Percentiles rank a stretch among this genome's conserved stretches.
These are phyloP conservation scores for Lignosus rhinocerotis DNA, from an alignment of 1,284 basidiomycete genomes.

Conservation along the genomic window DNA sequence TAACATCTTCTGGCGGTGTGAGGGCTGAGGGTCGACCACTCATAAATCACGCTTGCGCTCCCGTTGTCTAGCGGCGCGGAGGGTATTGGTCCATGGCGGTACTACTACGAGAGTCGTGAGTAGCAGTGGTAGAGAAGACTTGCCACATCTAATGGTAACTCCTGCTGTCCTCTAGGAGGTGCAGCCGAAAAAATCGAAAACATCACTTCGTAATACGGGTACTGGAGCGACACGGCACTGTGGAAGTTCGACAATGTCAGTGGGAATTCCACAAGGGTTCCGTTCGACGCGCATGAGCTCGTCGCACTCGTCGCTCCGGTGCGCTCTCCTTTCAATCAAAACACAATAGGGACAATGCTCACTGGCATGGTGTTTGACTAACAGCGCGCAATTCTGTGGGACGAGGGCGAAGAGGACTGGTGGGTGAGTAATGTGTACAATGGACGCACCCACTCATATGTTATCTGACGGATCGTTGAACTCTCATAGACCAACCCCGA, in stretches of 20 bases:
- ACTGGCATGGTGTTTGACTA: not conserved
- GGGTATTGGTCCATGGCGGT: conserved; percentile 19
- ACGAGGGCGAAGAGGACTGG: conserved; percentile 18
- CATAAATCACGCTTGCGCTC: conserved; percentile 12
- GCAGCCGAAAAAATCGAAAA: conserved; percentile 18
- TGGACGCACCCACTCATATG: not conserved
- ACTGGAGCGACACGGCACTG: conserved; percentile 14
- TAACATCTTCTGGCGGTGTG: not conserved
- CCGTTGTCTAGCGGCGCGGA: conserved; percentile 16
- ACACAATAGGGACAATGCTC: not conserved
- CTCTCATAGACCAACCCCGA: conserved; percentile 15
- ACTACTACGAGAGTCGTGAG: conserved; percentile 18
- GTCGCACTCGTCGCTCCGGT: conserved; percentile 20
- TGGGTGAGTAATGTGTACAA: conserved; percentile 8
- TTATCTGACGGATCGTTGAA: not conserved
- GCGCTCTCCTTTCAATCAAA: not conserved
- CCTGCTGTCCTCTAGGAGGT: conserved; percentile 2
- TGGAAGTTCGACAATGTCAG: conserved; percentile 18
- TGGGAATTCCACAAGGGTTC: conserved; percentile 11
- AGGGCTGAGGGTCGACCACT: not conserved
- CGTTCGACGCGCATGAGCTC: conserved; percentile 18
- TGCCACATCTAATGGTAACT: not conserved
- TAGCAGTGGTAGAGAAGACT: not conserved
- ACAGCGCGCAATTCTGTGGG: conserved; percentile 20
- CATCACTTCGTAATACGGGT: conserved; percentile 11